These are phyloP conservation scores for Lavandula angustifolia DNA, from an alignment of 257 asterid genomes.

Conservation along the genomic window DNA sequence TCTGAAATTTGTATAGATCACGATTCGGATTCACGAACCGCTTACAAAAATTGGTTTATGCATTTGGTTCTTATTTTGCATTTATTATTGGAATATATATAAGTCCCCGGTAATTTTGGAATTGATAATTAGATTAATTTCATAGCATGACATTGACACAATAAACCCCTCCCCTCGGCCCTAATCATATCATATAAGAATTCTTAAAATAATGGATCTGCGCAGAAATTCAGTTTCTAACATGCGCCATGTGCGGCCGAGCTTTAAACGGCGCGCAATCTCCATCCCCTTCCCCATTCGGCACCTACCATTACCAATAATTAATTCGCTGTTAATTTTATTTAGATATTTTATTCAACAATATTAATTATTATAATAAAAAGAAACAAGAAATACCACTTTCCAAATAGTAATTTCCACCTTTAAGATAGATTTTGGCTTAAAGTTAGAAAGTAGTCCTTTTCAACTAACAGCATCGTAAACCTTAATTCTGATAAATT, in stretches of 20 bases:
- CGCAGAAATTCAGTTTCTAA: too few species aligned
- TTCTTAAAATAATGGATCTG: neutral
- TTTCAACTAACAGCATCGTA: neutral
- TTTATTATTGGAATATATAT: neutral
- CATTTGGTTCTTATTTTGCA: neutral
- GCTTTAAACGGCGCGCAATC: conserved; percentile 21
- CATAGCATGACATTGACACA: too few species aligned
- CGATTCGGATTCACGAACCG: conserved; percentile 31
- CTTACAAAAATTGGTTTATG: conserved; percentile 16
- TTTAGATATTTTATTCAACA: too few species aligned
- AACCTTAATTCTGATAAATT: neutral
- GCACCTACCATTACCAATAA: conserved; percentile 10
- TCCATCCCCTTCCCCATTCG: conserved; percentile 12
- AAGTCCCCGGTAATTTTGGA: too few species aligned
- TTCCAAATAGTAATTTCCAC: neutral
- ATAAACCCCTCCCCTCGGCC: too few species aligned
- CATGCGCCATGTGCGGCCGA: conserved; percentile 37
- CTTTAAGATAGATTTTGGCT: neutral
- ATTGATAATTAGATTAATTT: too few species aligned
- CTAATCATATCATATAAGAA: too few species aligned
- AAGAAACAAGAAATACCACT: neutral
- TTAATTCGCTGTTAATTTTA: neutral
- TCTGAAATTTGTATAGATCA: conserved; percentile 40
- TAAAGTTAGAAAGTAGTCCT: too few species aligned
- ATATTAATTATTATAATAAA: too few species aligned